A percentile compares a stretch with the other conserved stretches of the same genome.
These are phyloP conservation scores for Cicer cuneatum DNA, from an alignment of 306 rosid species.

Conservation along the genomic window DNA sequence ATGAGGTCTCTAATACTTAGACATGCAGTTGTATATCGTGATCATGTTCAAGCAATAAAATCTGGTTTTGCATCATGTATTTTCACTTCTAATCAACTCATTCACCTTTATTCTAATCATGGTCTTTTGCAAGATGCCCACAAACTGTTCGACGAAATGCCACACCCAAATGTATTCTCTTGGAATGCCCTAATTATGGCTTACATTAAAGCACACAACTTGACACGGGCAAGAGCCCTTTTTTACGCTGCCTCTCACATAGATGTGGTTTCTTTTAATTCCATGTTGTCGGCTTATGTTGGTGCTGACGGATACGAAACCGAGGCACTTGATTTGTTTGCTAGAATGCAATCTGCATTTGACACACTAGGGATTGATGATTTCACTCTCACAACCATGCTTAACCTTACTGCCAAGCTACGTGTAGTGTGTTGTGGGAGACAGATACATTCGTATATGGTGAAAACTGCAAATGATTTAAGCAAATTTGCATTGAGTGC, in stretches of 20 bases:
- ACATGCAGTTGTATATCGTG: slow-evolving; percentile 52
- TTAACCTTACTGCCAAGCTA: slow-evolving; percentile 68
- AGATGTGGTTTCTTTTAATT: slow-evolving; percentile 78
- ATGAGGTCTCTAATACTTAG: slow-evolving; percentile 61
- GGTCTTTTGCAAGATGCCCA: slow-evolving; percentile 60
- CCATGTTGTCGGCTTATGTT: slow-evolving; percentile 68
- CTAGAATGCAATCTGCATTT: slow-evolving; percentile 57
- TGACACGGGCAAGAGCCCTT: slow-evolving; percentile 58
- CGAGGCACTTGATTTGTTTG: slow-evolving; percentile 64
- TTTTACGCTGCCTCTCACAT: slow-evolving; percentile 57
- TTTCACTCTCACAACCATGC: slow-evolving; percentile 66
- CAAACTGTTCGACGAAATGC: slow-evolving; percentile 75
- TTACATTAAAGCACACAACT: slow-evolving; percentile 60
- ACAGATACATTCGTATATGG: slow-evolving; percentile 81
- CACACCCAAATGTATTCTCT: slow-evolving; percentile 68
- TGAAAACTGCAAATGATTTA: slow-evolving; percentile 65
- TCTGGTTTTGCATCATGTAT: slow-evolving; percentile 52
- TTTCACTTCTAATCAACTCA: slow-evolving; percentile 70
- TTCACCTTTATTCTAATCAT: slow-evolving; percentile 51
- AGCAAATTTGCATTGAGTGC: slow-evolving; percentile 66
- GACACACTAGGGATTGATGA: slow-evolving; percentile 62
- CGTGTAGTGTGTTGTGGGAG: slow-evolving; percentile 54
- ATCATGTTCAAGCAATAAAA: slow-evolving; percentile 64
- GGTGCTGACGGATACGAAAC: slow-evolving; percentile 55
- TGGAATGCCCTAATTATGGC: slow-evolving; percentile 75